phyloP scores from a whole-genome alignment of 2,329 filamentous ascomycete genomes.

The Trematosphaeria pertusa region DNA sequence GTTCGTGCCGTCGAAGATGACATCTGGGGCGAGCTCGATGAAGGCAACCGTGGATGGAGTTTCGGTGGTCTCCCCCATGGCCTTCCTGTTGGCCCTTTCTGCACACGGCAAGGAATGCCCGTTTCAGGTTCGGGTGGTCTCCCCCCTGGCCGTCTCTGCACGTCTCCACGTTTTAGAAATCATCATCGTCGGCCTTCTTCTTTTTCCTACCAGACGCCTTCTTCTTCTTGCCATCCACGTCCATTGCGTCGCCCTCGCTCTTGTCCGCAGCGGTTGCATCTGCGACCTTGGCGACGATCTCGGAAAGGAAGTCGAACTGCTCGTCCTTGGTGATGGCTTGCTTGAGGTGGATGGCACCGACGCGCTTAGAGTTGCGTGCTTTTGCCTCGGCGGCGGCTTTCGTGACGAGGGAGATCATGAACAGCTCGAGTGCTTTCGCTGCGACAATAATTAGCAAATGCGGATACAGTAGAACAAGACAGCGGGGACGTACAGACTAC shows the following conservation, averaged over 20 bases:
- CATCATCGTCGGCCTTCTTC: conserved; percentile 48
- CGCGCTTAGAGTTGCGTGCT: conserved; percentile 83
- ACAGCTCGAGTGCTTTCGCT: conserved; percentile 94
- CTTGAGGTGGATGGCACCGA: conserved; percentile 91
- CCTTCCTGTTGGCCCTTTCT: too few species aligned
- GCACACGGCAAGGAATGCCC: too few species aligned
- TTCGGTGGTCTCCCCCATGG: too few species aligned
- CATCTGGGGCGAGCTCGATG: too few species aligned
- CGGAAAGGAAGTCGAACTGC: conserved; percentile 90
- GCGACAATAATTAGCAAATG: conserved; percentile 7
- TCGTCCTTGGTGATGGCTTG: conserved; percentile 86
- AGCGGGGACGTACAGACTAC: conserved; percentile 71
- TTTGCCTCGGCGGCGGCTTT: conserved; percentile 86
- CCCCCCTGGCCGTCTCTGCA: too few species aligned
- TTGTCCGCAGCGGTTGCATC: conserved; percentile 62
- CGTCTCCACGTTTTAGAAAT: conserved; percentile 42
- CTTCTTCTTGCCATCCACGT: conserved; percentile 54
- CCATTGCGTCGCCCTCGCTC: conserved; percentile 52
- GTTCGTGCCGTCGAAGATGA: too few species aligned
- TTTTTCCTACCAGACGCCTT: conserved; percentile 48
- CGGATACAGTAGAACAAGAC: conserved; percentile 1
- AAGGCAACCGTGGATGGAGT: too few species aligned
- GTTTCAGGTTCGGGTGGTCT: too few species aligned
- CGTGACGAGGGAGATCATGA: conserved; percentile 93
- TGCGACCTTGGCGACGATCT: conserved; percentile 87